A percentile compares a stretch with the other conserved stretches of the same genome.
Evolutionary conservation across 129 eudicot species (phyloP).

Genomic region (Arctium lappa): DNA sequence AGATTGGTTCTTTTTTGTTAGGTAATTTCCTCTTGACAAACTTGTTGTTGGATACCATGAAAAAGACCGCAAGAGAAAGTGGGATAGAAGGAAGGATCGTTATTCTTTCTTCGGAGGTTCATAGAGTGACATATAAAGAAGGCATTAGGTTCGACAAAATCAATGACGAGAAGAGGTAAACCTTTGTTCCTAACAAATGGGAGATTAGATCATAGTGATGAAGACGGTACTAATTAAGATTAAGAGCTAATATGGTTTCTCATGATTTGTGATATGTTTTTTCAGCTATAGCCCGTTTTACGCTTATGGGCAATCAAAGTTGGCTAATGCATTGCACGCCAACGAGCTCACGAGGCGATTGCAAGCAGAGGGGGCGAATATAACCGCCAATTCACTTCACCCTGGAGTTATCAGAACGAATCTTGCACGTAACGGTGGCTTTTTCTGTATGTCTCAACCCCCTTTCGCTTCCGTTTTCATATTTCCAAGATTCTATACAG

Average conservation of each 20-base stretch:
- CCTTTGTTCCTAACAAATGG: neutral
- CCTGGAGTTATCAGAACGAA: conserved; percentile 65
- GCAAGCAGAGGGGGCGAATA: conserved; percentile 61
- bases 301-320: conserved; percentile 95
- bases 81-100: conserved; percentile 87
- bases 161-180: conserved; percentile 69
- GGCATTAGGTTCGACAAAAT: conserved; percentile 81
- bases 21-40: conserved; percentile 93
- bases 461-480: conserved; percentile 2
- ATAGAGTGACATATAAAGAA: conserved; percentile 49
- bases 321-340: conserved; percentile 74
- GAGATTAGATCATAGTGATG: neutral
- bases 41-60: conserved; percentile 81
- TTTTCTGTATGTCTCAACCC: conserved; percentile 18
- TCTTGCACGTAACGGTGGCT: conserved; percentile 42
- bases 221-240: neutral
- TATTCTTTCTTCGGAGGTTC: conserved; percentile 75
- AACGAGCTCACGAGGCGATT: conserved; percentile 67
- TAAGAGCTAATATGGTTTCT: neutral
- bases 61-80: conserved; percentile 62
- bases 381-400: conserved; percentile 65
- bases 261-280: conserved; percentile 4
- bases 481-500: neutral
- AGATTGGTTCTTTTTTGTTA: conserved; percentile 14
- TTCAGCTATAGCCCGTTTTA: conserved; percentile 51